These are phyloP conservation scores for Acaromyces ingoldii DNA, from an alignment of 1,284 basidiomycete genomes.

Conservation along the genomic window DNA sequence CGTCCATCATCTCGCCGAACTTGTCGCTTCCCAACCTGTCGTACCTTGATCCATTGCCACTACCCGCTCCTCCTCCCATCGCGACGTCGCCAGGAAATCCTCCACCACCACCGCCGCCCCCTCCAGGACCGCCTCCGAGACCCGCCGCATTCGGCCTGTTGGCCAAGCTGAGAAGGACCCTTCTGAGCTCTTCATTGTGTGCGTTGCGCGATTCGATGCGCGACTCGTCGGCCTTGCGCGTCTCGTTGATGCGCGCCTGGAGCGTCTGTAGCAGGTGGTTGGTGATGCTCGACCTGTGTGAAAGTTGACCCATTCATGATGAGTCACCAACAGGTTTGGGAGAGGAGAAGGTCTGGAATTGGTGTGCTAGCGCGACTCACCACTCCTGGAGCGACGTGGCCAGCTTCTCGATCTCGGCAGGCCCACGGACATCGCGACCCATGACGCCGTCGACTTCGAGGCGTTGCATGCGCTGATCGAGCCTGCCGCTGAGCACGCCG, in stretches of 20 bases:
- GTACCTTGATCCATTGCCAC: too few relatives aligned
- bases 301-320: background rate
- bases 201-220: background rate
- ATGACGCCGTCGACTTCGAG: conserved; percentile 85
- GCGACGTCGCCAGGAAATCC: background rate
- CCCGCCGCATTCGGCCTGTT: background rate
- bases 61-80: too few relatives aligned
- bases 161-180: background rate
- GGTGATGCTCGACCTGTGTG: conserved; percentile 5
- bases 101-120: background rate
- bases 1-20: background rate
- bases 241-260: conserved; percentile 1
- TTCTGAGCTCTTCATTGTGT: background rate
- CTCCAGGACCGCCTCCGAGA: background rate
- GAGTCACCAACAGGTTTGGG: background rate
- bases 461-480: conserved; percentile 80
- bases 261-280: background rate
- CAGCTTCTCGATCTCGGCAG: conserved; percentile 4
- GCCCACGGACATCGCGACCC: conserved; percentile 67
- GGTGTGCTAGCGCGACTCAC: background rate
- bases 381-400: conserved; percentile 5
- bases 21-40: conserved; percentile 2
- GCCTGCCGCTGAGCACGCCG: conserved; percentile 76
- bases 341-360: background rate
- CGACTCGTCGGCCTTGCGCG: conserved; percentile 3